Conservation (phyloP, 2,329 filamentous ascomycete genomes). For the Monilinia polystroma region DNA sequence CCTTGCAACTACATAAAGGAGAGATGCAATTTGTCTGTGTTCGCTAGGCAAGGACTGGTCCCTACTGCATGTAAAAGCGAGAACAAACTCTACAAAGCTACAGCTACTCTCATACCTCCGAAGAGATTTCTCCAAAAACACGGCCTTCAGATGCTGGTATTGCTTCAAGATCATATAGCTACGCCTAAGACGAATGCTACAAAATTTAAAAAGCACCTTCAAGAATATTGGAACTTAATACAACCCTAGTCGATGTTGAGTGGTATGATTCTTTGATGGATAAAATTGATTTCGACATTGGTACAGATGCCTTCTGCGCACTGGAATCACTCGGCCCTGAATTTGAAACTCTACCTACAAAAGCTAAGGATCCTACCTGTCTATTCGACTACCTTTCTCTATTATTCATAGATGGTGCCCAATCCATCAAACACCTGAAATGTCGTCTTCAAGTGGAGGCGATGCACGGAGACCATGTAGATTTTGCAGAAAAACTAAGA, state of each 20-base stretch:
- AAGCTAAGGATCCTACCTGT: neutral
- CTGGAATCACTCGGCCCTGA: neutral
- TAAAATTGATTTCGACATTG: slow-evolving; percentile 14
- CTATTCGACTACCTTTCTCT: slow-evolving; percentile 28
- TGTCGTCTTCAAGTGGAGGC: slow-evolving; percentile 27
- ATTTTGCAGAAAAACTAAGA: slow-evolving; percentile 27
- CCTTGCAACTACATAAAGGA: neutral
- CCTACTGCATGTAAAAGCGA: neutral
- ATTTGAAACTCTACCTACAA: slow-evolving; percentile 7
- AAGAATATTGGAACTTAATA: slow-evolving; percentile 1
- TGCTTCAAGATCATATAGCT: neutral
- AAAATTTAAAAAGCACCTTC: neutral
- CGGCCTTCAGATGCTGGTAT: neutral
- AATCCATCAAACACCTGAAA: slow-evolving; percentile 24
- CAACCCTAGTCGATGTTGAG: slow-evolving; percentile 9
- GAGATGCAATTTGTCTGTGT: neutral
- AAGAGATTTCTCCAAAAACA: neutral
- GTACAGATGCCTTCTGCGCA: slow-evolving; percentile 23
- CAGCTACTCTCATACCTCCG: neutral
- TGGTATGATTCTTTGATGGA: slow-evolving; percentile 1
- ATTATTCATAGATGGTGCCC: slow-evolving; percentile 25
- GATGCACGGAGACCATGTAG: slow-evolving; percentile 26
- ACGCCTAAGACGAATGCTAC: neutral
- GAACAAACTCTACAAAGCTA: neutral
- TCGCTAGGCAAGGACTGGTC: neutral